A percentile compares a stretch with the other conserved stretches of the same genome.
These are phyloP conservation scores for Prunus salicina DNA, from an alignment of 306 rosid genomes.

Conservation along the genomic window DNA sequence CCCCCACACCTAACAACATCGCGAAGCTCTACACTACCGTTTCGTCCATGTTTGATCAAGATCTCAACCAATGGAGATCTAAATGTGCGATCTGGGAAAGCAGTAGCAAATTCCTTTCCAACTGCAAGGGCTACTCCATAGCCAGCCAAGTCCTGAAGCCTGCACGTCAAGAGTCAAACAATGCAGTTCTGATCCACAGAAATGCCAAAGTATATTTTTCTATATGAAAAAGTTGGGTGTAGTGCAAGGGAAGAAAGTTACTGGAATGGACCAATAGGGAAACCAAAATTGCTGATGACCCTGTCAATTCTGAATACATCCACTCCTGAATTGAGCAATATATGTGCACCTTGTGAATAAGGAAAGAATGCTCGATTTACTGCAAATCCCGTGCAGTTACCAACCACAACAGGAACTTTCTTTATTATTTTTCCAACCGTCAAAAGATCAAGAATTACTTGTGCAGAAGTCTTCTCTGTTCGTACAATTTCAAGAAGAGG, in stretches of 20 bases:
- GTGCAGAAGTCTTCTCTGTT: constrained; percentile 78
- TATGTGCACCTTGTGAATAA: constrained; percentile 66
- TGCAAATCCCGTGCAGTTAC: constrained; percentile 96
- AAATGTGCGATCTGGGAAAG: constrained; percentile 68
- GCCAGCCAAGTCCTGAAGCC: constrained; percentile 92
- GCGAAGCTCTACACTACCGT: constrained; percentile 47
- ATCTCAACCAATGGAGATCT: constrained; percentile 62
- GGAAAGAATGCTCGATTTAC: constrained; percentile 96
- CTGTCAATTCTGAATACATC: constrained; percentile 79
- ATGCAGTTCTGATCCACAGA: background rate
- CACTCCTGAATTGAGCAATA: constrained; percentile 73
- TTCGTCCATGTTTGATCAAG: constrained; percentile 71
- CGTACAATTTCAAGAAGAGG: constrained; percentile 96
- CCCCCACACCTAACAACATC: background rate
- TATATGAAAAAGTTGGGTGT: constrained; percentile 13
- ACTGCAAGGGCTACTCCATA: constrained; percentile 75
- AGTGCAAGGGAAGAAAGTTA: constrained; percentile 46
- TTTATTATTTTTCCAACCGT: constrained; percentile 81
- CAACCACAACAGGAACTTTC: constrained; percentile 91
- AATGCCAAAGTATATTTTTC: background rate
- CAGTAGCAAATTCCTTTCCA: constrained; percentile 49
- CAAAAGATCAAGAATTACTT: constrained; percentile 86
- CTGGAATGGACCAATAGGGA: constrained; percentile 96
- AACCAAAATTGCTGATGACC: constrained; percentile 71
- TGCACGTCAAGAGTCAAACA: constrained; percentile 36